Evolutionary conservation across 1,284 basidiomycete genomes (phyloP).

Genomic region (Abortiporus biennis): DNA sequence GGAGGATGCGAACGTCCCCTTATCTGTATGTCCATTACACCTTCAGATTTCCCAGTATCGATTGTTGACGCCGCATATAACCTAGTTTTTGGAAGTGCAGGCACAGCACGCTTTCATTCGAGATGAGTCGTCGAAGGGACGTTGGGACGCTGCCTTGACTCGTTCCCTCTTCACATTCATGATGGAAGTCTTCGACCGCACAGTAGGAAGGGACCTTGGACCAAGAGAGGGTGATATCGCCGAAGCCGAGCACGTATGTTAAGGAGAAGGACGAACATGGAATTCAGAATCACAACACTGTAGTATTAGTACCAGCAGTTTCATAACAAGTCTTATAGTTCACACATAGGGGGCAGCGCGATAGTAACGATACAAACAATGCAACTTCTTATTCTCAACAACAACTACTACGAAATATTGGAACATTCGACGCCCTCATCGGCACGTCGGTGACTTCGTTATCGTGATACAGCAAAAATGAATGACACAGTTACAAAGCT

Average conservation of each 20-base stretch:
- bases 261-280: slow-evolving; percentile 10
- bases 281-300: not conserved
- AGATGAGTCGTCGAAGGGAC: slow-evolving; percentile 84
- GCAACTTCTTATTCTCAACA: slow-evolving; percentile 28
- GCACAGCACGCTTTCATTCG: slow-evolving; percentile 94
- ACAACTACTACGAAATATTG: slow-evolving; percentile 26
- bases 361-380: slow-evolving; percentile 26
- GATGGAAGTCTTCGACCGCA: slow-evolving; percentile 91
- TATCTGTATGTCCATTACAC: slow-evolving; percentile 45
- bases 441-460: slow-evolving; percentile 24
- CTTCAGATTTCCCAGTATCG: slow-evolving; percentile 3
- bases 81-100: slow-evolving; percentile 85
- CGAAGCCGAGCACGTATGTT: slow-evolving; percentile 77
- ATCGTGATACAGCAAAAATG: slow-evolving; percentile 33
- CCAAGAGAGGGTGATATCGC: slow-evolving; percentile 39
- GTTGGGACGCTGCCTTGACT: slow-evolving; percentile 90
- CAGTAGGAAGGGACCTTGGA: slow-evolving; percentile 79
- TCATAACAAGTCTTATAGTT: slow-evolving; percentile 1
- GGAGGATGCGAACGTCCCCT: slow-evolving; percentile 69
- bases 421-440: slow-evolving; percentile 24
- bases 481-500: slow-evolving; percentile 35
- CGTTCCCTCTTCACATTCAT: slow-evolving; percentile 78
- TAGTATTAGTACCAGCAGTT: not conserved
- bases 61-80: not conserved
- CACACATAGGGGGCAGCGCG: too few relatives aligned